These are phyloP conservation scores for Crithidia bombi DNA, from an alignment of 208 protist genomes.

Conservation along the genomic window DNA sequence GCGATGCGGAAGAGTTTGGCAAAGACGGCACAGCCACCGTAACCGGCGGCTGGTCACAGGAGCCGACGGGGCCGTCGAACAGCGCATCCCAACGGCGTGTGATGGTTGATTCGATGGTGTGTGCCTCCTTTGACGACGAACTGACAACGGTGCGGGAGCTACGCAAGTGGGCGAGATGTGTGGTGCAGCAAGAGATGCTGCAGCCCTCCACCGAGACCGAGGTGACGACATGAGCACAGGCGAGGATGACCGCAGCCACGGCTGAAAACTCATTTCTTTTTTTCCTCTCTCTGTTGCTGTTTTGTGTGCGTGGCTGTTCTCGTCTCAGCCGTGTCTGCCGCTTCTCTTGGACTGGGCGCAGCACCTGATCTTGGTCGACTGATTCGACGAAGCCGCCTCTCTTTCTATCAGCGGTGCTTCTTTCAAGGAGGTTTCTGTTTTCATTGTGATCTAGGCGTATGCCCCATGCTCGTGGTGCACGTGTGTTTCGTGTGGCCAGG, in stretches of 20 bases:
- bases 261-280: background rate
- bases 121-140: slow-evolving; percentile 30
- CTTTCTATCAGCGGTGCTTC: too few relatives aligned
- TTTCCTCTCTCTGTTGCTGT: slow-evolving; percentile 3
- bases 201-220: slow-evolving; percentile 35
- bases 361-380: too few relatives aligned
- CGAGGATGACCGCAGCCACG: too few relatives aligned
- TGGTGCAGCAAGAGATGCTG: slow-evolving; percentile 18
- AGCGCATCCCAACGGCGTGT: slow-evolving; percentile 6
- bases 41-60: background rate
- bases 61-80: background rate
- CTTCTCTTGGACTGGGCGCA: too few relatives aligned
- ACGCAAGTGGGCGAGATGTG: slow-evolving; percentile 29
- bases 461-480: too few relatives aligned
- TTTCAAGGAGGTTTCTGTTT: too few relatives aligned
- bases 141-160: slow-evolving; percentile 23
- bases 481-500: too few relatives aligned
- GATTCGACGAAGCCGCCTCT: too few relatives aligned
- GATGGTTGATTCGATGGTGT: slow-evolving; percentile 15
- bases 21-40: background rate
- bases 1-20: background rate
- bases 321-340: too few relatives aligned
- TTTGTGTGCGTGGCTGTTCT: too few relatives aligned
- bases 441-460: too few relatives aligned
- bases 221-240: slow-evolving; percentile 26